Evolutionary conservation across 2,329 filamentous ascomycete genomes (phyloP).

Genomic region (Rutstroemia sp.): DNA sequence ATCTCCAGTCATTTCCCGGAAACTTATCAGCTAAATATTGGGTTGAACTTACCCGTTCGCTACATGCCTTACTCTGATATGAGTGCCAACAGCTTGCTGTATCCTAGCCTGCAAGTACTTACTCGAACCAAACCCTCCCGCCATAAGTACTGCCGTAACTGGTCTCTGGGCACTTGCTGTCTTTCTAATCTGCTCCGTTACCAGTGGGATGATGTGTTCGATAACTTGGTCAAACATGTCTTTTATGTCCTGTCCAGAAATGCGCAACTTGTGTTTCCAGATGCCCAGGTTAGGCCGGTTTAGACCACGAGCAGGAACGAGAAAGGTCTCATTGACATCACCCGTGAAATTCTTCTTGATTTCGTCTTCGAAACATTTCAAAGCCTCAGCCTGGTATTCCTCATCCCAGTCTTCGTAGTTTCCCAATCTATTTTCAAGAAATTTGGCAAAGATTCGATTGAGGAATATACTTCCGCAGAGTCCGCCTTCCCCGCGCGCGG

Average conservation of each 20-base stretch:
- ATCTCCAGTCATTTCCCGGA: too few relatives aligned
- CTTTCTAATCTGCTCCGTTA: neutral
- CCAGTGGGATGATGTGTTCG: neutral
- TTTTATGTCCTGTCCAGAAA: neutral
- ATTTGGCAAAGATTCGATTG: neutral
- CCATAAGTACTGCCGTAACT: neutral
- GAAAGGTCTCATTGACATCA: neutral
- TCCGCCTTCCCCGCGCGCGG: neutral
- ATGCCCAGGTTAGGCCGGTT: neutral
- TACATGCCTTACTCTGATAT: neutral
- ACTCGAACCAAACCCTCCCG: neutral
- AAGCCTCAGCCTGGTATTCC: neutral
- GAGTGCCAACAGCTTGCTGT: neutral
- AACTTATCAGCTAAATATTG: neutral
- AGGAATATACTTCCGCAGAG: slow-evolving; percentile 3
- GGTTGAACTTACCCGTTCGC: neutral
- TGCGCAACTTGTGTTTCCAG: neutral
- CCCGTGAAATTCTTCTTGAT: slow-evolving; percentile 1
- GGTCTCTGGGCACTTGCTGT: neutral
- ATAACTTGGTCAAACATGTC: neutral
- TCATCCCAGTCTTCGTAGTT: neutral
- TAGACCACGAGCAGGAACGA: neutral
- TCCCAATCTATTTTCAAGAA: neutral
- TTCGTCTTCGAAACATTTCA: neutral
- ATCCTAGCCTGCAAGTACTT: neutral